Percentiles rank a stretch among this genome's conserved stretches.
Evolutionary conservation across 2,329 filamentous ascomycete genomes (phyloP).

Genomic region (Pyrenophora seminiperda): DNA sequence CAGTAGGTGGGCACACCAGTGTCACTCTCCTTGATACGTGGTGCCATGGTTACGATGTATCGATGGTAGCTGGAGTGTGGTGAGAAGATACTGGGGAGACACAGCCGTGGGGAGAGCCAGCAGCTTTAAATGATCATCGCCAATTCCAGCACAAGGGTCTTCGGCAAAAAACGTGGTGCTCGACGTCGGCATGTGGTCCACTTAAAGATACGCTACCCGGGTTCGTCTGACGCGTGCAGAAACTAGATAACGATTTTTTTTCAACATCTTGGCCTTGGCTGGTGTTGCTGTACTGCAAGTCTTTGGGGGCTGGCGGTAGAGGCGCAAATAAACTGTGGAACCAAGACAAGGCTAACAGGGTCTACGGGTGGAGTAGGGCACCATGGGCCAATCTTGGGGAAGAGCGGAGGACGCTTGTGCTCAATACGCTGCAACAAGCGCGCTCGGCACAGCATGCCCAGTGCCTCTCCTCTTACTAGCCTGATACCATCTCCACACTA

Average conservation of each 20-base stretch:
- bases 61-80: constrained; percentile 26
- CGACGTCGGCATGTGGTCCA: constrained; percentile 24
- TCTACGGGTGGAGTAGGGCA: constrained; percentile 26
- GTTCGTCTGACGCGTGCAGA: constrained; percentile 32
- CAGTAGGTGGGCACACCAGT: constrained; percentile 37
- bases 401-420: constrained; percentile 27
- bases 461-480: constrained; percentile 25
- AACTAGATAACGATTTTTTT: constrained; percentile 38
- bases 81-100: constrained; percentile 30
- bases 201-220: constrained; percentile 27
- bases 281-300: constrained; percentile 31
- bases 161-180: constrained; percentile 22
- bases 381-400: constrained; percentile 33
- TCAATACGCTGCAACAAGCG: constrained; percentile 24
- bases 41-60: constrained; percentile 30
- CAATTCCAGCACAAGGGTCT: constrained; percentile 17
- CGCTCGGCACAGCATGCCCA: constrained; percentile 29
- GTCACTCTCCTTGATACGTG: constrained; percentile 31
- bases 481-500: constrained; percentile 22
- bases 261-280: constrained; percentile 36
- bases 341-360: constrained; percentile 33
- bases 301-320: constrained; percentile 29
- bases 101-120: constrained; percentile 25
- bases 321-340: constrained; percentile 37
- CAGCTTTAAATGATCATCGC: constrained; percentile 34